Conservation (phyloP, 140 eudicot species). For the Erigeron philadelphicus region DNA sequence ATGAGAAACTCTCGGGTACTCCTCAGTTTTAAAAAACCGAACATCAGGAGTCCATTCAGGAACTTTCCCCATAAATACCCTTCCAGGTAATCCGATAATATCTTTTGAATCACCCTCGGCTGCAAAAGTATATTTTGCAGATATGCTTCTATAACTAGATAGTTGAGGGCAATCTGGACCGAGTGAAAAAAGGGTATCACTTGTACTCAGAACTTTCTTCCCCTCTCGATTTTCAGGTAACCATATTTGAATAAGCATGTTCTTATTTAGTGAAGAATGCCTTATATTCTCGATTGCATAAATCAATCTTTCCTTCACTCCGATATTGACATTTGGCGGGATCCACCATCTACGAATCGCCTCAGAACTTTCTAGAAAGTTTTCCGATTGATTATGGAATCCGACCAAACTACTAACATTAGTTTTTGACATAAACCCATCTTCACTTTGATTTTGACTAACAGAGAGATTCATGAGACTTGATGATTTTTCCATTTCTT, state of each 20-base stretch:
- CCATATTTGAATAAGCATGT: slow-evolving; percentile 78
- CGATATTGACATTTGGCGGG: slow-evolving; percentile 40
- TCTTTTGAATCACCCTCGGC: slow-evolving; percentile 57
- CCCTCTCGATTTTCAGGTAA: slow-evolving; percentile 64
- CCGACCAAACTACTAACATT: slow-evolving; percentile 21
- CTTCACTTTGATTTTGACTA: slow-evolving; percentile 40
- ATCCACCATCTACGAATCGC: slow-evolving; percentile 59
- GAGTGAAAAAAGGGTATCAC: slow-evolving; percentile 53
- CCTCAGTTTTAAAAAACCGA: slow-evolving; percentile 65
- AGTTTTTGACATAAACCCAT: slow-evolving; percentile 21
- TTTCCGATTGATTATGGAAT: slow-evolving; percentile 33
- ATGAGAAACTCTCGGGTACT: slow-evolving; percentile 69
- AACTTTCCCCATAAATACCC: slow-evolving; percentile 73
- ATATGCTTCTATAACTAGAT: slow-evolving; percentile 57
- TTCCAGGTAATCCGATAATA: slow-evolving; percentile 63
- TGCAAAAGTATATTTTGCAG: slow-evolving; percentile 51
- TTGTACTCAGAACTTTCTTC: slow-evolving; percentile 52
- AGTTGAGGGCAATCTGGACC: slow-evolving; percentile 58
- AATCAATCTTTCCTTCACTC: slow-evolving; percentile 60
- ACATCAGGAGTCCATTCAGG: slow-evolving; percentile 99
- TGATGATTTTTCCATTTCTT: slow-evolving; percentile 46
- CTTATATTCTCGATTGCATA: slow-evolving; percentile 48
- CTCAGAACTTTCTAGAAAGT: slow-evolving; percentile 35
- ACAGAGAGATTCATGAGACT: slow-evolving; percentile 42
- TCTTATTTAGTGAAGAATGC: slow-evolving; percentile 37